These are phyloP conservation scores for Houttuynia cordata DNA, from an alignment of 164 flowering plant genomes.

Conservation along the genomic window DNA sequence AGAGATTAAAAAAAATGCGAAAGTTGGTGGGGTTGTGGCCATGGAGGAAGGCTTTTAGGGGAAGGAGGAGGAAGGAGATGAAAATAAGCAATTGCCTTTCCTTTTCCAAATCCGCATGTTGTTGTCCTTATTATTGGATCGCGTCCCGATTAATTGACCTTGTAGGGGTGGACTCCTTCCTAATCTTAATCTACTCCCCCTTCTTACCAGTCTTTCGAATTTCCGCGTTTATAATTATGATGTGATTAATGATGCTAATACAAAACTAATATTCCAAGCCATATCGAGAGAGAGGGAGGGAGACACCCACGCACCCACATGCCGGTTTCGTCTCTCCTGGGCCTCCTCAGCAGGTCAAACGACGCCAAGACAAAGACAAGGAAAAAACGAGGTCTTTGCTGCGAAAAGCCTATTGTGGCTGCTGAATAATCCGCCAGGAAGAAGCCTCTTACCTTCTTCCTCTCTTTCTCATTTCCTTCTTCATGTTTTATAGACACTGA, in stretches of 20 bases:
- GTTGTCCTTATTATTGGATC: too few species aligned
- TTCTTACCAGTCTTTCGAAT: not conserved
- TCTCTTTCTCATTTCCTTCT: too few species aligned
- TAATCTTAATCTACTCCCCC: not conserved
- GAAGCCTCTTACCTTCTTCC: not conserved
- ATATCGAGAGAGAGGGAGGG: too few species aligned
- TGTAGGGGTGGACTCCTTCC: slow-evolving; percentile 4
- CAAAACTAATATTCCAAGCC: too few species aligned
- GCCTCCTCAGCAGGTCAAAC: slow-evolving; percentile 14
- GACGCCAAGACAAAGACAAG: not conserved
- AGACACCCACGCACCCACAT: slow-evolving; percentile 7
- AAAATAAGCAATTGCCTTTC: not conserved
- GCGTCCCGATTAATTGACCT: not conserved
- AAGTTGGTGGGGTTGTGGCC: not conserved
- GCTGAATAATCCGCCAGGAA: not conserved
- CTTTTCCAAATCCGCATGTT: too few species aligned
- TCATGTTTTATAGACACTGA: slow-evolving; percentile 1
- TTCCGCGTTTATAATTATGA: too few species aligned
- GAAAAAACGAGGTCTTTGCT: slow-evolving; percentile 2
- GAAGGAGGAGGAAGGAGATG: not conserved
- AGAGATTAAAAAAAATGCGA: too few species aligned
- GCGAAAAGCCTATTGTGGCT: not conserved
- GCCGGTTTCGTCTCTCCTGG: slow-evolving; percentile 4
- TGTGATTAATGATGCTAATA: too few species aligned
- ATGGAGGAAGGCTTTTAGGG: not conserved